Percentiles rank a stretch among this genome's conserved stretches.
These are phyloP conservation scores for Eimeria necatrix DNA, from an alignment of 169 alveolate genomes.

Conservation along the genomic window DNA sequence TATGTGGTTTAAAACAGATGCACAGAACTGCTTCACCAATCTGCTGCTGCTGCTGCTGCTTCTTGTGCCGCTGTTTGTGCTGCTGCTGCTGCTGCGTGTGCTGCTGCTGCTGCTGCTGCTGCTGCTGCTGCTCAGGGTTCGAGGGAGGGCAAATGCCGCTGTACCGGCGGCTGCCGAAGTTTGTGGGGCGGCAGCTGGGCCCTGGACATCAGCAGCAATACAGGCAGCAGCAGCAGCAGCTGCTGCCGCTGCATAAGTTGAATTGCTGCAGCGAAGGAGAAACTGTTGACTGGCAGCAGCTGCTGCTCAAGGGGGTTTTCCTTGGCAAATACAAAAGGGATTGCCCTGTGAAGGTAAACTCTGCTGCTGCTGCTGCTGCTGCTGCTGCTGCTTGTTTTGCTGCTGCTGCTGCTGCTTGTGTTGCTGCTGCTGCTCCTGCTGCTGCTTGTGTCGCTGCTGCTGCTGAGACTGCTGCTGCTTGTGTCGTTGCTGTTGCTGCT, in stretches of 20 bases:
- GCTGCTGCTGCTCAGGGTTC: slow-evolving; percentile 78
- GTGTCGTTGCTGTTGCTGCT: neutral
- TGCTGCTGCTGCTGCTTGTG: neutral
- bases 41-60: neutral
- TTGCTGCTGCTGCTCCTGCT: neutral
- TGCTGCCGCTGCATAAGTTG: slow-evolving; percentile 63
- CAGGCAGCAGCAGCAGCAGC: slow-evolving; percentile 21
- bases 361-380: neutral
- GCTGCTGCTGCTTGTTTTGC: neutral
- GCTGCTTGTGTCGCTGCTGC: neutral
- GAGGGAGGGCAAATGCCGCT: slow-evolving; percentile 81
- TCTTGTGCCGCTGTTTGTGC: neutral
- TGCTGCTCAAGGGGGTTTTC: slow-evolving; percentile 17
- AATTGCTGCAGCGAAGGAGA: slow-evolving; percentile 22
- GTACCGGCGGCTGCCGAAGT: slow-evolving; percentile 76
- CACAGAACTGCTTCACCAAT: neutral
- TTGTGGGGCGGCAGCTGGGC: slow-evolving; percentile 78
- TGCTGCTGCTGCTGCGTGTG: neutral
- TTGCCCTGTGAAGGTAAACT: slow-evolving; percentile 73
- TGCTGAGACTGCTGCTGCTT: neutral
- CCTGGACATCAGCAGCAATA: slow-evolving; percentile 46
- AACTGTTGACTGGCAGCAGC: slow-evolving; percentile 60
- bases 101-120: too few species aligned
- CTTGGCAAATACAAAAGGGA: slow-evolving; percentile 62
- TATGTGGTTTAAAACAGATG: neutral